These are phyloP conservation scores for Debaryomyces sp. DNA, from an alignment of 1,139 yeast species.

Conservation along the genomic window DNA sequence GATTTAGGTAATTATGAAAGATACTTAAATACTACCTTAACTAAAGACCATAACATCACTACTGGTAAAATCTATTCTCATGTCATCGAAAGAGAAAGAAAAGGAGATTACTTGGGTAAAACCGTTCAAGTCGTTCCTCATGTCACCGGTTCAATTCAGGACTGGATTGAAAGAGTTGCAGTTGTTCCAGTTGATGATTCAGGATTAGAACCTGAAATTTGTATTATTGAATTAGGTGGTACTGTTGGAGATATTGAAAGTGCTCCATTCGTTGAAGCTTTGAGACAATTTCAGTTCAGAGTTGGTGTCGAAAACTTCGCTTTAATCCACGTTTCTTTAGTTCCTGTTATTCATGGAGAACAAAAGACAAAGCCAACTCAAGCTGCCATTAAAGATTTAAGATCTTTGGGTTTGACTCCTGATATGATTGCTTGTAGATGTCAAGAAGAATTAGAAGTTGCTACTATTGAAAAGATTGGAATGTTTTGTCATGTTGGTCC, in stretches of 20 bases:
- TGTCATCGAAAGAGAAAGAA: conserved; percentile 93
- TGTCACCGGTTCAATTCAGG: conserved; percentile 95
- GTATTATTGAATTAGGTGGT: conserved; percentile 97
- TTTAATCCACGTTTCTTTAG: conserved; percentile 92
- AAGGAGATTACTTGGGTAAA: conserved; percentile 96
- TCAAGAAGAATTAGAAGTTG: conserved; percentile 74
- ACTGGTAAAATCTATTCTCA: conserved; percentile 96
- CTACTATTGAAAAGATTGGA: conserved; percentile 91
- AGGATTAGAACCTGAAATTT: conserved; percentile 86
- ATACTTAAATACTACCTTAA: conserved; percentile 88
- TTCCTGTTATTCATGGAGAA: conserved; percentile 97
- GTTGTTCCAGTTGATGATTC: conserved; percentile 90
- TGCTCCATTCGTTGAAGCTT: conserved; percentile 98
- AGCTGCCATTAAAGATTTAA: conserved; percentile 95
- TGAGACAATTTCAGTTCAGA: conserved; percentile 97
- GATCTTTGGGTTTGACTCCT: conserved; percentile 92
- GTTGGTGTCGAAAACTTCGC: conserved; percentile 95
- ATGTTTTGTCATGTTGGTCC: conserved; percentile 99
- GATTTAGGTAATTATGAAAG: conserved; percentile 98
- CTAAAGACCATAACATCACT: conserved; percentile 93
- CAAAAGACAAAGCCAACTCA: conserved; percentile 99
- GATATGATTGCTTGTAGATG: conserved; percentile 99
- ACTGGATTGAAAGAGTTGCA: conserved; percentile 96
- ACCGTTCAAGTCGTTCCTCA: conserved; percentile 99
- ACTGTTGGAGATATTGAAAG: conserved; percentile 99